These are phyloP conservation scores for Beta lomatogona DNA, from an alignment of 179 eudicot species.

Conservation along the genomic window DNA sequence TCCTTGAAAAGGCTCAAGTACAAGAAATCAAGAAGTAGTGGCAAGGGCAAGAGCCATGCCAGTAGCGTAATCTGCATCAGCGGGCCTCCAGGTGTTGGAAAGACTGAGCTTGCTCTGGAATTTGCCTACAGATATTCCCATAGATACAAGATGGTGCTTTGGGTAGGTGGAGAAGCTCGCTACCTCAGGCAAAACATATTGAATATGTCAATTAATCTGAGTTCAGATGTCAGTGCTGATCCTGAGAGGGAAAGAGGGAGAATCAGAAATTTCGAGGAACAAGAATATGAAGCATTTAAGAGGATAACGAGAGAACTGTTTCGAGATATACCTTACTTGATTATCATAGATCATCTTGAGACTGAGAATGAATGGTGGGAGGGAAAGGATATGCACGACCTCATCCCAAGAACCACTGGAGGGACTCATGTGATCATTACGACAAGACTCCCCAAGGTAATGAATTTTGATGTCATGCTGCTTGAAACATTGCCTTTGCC, in stretches of 20 bases:
- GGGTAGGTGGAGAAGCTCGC: slow-evolving; percentile 85
- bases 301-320: slow-evolving; percentile 79
- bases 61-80: slow-evolving; percentile 66
- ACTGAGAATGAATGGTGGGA: slow-evolving; percentile 93
- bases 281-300: slow-evolving; percentile 82
- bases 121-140: slow-evolving; percentile 66
- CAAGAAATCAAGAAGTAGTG: slow-evolving; percentile 75
- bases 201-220: slow-evolving; percentile 58
- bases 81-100: slow-evolving; percentile 71
- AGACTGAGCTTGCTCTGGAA: slow-evolving; percentile 84
- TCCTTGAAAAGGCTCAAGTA: slow-evolving; percentile 59
- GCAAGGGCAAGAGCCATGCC: slow-evolving; percentile 51
- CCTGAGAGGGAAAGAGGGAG: slow-evolving; percentile 87
- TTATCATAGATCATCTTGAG: slow-evolving; percentile 78
- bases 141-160: slow-evolving; percentile 81
- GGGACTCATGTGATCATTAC: slow-evolving; percentile 84
- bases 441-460: slow-evolving; percentile 68
- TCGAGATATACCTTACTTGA: slow-evolving; percentile 78
- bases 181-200: slow-evolving; percentile 74
- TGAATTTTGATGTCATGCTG: slow-evolving; percentile 64
- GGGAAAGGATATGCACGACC: slow-evolving; percentile 77
- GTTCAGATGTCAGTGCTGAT: slow-evolving; percentile 80
- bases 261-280: slow-evolving; percentile 82
- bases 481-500: slow-evolving; percentile 65
- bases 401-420: slow-evolving; percentile 80